Evolutionary conservation across 306 rosid species (phyloP).

Genomic region (Trifolium pratense): DNA sequence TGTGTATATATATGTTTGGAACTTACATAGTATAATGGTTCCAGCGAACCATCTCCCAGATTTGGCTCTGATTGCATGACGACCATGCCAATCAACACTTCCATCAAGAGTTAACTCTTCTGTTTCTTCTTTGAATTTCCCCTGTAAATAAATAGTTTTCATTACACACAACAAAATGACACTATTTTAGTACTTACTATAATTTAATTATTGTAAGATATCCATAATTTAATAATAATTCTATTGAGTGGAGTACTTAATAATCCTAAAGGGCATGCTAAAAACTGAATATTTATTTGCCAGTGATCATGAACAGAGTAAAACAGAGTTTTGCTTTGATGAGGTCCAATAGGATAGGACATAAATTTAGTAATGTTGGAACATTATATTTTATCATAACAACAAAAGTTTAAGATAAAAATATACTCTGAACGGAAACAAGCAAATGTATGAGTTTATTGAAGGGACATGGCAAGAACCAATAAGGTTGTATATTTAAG

Average conservation of each 20-base stretch:
- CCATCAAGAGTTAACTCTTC: slow-evolving; percentile 78
- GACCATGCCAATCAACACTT: slow-evolving; percentile 80
- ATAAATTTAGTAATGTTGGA: neutral
- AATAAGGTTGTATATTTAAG: no score
- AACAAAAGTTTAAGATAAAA: neutral
- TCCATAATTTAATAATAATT: neutral
- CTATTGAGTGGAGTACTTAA: neutral
- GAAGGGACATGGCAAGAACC: no score
- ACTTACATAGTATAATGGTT: slow-evolving; percentile 82
- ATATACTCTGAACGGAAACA: neutral
- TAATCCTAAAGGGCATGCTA: neutral
- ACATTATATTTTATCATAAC: slow-evolving; percentile 6
- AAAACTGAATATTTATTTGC: neutral
- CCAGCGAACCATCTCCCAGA: slow-evolving; percentile 94
- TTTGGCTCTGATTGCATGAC: slow-evolving; percentile 75
- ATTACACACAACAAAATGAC: neutral
- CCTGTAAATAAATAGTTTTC: slow-evolving; percentile 42
- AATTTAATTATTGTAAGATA: neutral
- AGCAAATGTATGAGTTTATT: neutral
- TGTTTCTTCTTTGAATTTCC: slow-evolving; percentile 57
- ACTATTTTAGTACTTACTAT: slow-evolving; percentile 5
- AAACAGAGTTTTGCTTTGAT: neutral
- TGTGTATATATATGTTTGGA: neutral
- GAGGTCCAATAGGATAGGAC: neutral
- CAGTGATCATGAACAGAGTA: neutral